Base-by-base conservation (phyloP, 2,329 filamentous ascomycete species). In the Fusarium floridanum region DNA sequence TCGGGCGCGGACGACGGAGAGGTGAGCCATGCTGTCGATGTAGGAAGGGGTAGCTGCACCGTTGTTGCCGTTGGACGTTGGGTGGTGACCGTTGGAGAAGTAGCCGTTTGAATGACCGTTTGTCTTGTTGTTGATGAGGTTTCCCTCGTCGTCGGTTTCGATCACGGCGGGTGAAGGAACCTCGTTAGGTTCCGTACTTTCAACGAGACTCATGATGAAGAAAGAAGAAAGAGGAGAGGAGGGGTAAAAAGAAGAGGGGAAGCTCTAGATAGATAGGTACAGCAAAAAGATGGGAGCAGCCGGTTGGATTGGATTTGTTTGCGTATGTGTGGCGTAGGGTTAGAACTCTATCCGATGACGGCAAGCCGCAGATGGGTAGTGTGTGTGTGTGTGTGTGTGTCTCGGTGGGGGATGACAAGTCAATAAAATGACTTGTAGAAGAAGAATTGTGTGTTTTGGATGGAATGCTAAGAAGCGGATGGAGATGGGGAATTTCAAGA, bases 11-110 rank as follows among this genome's bases (percentile, higher is more conserved):
- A 90, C 83, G 65, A 83, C 81, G 41, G 82, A 80, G 68, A 90
- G 85, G 74, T 90, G 88, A 43, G 89, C 87, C 88, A 90, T 90
- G 68, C 64, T 78, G 74, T 72, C 68, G 61, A 73, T 67, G 59
- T 69, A 65, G 6, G 71, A 72, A 10, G 76, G 68, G 12, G 72
- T 67, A n/a, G 60, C 34, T 66, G 67, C 29, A 32, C 74, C 76
- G 77, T 22, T 22, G 22, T 22, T 22, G 22, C 22, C 22, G 22
- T 55, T 81, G 79, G 57, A 81, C 75, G 66, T 76, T 11, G 61
- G 32, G 55, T 65, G 37, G 43, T 65, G 55, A 20, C 60, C 56
- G 76, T 61, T 80, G 78, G 59, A 27, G 64, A 72, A 70, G 27
- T 76, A 83, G 78, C 67, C 76, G 76, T 64, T 75, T 71, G 64